Evolutionary conservation across 2,329 filamentous ascomycete genomes (phyloP).

Genomic region (Metarhizium album): DNA sequence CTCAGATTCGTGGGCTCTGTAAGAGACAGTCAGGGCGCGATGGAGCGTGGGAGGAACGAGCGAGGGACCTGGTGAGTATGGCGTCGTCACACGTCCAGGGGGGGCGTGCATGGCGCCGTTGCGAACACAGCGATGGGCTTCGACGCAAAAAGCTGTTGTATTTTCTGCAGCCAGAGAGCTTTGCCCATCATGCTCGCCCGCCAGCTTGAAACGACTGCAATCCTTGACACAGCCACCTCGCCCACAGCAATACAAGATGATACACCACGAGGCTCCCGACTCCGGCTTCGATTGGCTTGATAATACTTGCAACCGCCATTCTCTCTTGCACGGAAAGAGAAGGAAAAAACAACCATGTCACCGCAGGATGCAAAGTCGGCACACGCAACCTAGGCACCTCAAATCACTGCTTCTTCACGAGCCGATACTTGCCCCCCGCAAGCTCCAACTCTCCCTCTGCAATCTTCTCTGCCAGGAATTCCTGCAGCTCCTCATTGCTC

Average conservation of each 20-base stretch:
- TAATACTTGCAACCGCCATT: not conserved
- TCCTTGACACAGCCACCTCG: not conserved
- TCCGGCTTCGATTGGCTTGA: not conserved
- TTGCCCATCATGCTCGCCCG: not conserved
- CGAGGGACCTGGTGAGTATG: no score
- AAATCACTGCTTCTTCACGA: constrained; percentile 46
- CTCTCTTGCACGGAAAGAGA: not conserved
- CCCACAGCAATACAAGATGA: no score
- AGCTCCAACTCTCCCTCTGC: constrained; percentile 58
- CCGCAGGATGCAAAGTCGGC: not conserved
- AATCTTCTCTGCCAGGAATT: constrained; percentile 73
- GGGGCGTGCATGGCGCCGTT: no score
- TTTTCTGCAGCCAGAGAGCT: no score
- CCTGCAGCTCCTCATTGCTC: constrained; percentile 77
- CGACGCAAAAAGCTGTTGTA: no score
- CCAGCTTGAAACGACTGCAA: not conserved
- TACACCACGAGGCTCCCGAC: no score
- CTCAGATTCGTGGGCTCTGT: no score
- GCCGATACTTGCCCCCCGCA: constrained; percentile 58
- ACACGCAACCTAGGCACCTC: not conserved
- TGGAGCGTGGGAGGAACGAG: no score
- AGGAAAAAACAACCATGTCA: not conserved
- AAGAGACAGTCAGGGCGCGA: no score
- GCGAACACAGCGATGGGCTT: no score
- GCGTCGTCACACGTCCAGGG: no score